Evolutionary conservation across 140 eudicot species (phyloP).

Genomic region (Senecio squalidus): DNA sequence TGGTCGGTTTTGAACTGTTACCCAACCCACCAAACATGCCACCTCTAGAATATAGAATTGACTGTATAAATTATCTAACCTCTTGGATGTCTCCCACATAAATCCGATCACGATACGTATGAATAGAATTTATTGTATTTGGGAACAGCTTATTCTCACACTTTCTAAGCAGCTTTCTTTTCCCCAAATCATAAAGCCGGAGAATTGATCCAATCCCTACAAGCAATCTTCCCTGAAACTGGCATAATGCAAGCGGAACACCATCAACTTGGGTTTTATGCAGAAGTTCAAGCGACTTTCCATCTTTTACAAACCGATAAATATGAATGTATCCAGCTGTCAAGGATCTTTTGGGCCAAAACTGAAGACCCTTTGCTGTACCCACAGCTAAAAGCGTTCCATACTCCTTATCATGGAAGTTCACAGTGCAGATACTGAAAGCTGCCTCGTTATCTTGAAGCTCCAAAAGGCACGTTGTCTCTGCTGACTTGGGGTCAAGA

Average conservation of each 20-base stretch:
- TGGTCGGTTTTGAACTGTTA: background rate
- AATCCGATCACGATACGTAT: slow-evolving; percentile 94
- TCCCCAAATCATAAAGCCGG: slow-evolving; percentile 92
- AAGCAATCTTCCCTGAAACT: slow-evolving; percentile 89
- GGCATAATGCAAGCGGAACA: slow-evolving; percentile 90
- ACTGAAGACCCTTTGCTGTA: slow-evolving; percentile 92
- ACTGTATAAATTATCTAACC: slow-evolving; percentile 36
- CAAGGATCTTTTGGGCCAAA: slow-evolving; percentile 78
- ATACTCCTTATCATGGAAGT: slow-evolving; percentile 88
- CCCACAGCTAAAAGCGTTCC: slow-evolving; percentile 98
- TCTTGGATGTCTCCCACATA: slow-evolving; percentile 98
- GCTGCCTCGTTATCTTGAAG: slow-evolving; percentile 98
- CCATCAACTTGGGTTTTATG: slow-evolving; percentile 98
- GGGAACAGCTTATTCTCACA: slow-evolving; percentile 97
- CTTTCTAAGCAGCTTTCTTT: slow-evolving; percentile 77
- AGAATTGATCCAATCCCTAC: slow-evolving; percentile 90
- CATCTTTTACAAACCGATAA: slow-evolving; percentile 84
- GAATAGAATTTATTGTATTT: slow-evolving; percentile 71
- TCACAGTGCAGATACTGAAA: slow-evolving; percentile 87
- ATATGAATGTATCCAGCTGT: slow-evolving; percentile 87
- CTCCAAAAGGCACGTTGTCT: slow-evolving; percentile 81
- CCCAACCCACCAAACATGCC: too few relatives aligned
- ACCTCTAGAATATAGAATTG: background rate
- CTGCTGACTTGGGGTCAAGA: slow-evolving; percentile 83
- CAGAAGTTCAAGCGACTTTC: slow-evolving; percentile 79